These are phyloP conservation scores for Eucalyptus polybractea DNA, from an alignment of 345 rosid genomes.

Conservation along the genomic window DNA sequence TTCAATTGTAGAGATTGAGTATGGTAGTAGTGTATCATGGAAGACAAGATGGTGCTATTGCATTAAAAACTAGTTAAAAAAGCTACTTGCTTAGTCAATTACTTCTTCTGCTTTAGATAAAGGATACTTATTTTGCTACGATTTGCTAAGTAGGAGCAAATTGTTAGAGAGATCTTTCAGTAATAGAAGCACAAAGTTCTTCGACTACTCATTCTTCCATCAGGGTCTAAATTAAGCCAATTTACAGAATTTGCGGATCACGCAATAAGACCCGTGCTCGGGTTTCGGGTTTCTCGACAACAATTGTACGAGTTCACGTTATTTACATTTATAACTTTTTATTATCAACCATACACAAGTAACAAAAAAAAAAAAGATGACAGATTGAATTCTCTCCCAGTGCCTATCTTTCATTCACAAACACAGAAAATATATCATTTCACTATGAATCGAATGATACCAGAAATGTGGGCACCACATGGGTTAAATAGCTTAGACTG, in stretches of 20 bases:
- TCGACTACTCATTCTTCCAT: not conserved
- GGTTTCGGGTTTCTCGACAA: not conserved
- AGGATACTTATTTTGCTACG: not conserved
- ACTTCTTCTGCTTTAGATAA: not conserved
- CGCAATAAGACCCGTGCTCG: not conserved
- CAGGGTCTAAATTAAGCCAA: not conserved
- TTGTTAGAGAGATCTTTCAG: not conserved
- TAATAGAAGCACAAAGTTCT: not conserved
- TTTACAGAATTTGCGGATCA: not conserved
- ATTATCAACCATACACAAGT: not conserved
- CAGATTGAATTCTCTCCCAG: not conserved
- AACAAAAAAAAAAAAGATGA: not conserved
- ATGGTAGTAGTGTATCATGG: not conserved
- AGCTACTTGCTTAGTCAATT: not conserved
- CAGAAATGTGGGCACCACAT: not conserved
- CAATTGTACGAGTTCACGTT: not conserved
- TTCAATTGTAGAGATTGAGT: not conserved
- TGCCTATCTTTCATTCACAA: not conserved
- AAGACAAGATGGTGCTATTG: not conserved
- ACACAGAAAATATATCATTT: not conserved
- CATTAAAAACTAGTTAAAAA: not conserved
- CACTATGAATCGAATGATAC: not conserved
- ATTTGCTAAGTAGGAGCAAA: not conserved
- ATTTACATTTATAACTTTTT: not conserved
- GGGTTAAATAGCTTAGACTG: not conserved